Evolutionary conservation across 2,329 filamentous ascomycete species (phyloP), one percentile per base, ranked within the genome.

Genomic region (Penicillium palitans): DNA sequence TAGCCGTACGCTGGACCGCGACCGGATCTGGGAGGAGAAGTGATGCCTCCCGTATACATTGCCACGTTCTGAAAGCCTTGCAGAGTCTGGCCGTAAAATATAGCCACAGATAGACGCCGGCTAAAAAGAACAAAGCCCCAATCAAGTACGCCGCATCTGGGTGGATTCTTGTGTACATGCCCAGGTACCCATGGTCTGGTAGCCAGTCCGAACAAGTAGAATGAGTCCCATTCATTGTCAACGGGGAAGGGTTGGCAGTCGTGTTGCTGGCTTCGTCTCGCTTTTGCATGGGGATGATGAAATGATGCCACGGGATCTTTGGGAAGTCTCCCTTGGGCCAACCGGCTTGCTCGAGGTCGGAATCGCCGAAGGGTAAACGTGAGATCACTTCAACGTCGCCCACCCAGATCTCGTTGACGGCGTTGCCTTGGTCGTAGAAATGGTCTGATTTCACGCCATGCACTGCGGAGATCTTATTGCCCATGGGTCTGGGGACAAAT

Each of bases 291-390:
- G 73, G 74, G 17, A 76, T 76, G 41, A 75, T 70, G 37, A 76
- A 76, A 19, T 75, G 71, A 63, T 72, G 72, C 74, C 74, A 76
- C 3, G 74, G 72, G 33, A 75, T 73, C 47, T 76, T 76, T 4
- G 74, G 74, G 54, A 67, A 72, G 29, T 65, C 66, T 10, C 67
- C 65, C 6, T 60, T 55, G 1, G 71, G 70, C 73, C 73, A 76
- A 12, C 67, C 67, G 6, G 74, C 71, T 61, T 76, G 74, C 7
- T 67, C 72, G 52, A 75, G 66, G 48, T 76, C 73, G 9, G 72
- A 74, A 55, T 74, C 73, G 1, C 72, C 72, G 56, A 76, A 76
- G 2, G 74, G 74, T 2, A 76, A 64, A 42, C 72, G 73, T 9
- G 74, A 76, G 55, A 76, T 69, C 24, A 76, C 41, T 57, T 76